Percentiles rank a stretch among this genome's conserved stretches.
Evolutionary conservation across 345 rosid genomes (phyloP).

Genomic region (Linum lewisii): DNA sequence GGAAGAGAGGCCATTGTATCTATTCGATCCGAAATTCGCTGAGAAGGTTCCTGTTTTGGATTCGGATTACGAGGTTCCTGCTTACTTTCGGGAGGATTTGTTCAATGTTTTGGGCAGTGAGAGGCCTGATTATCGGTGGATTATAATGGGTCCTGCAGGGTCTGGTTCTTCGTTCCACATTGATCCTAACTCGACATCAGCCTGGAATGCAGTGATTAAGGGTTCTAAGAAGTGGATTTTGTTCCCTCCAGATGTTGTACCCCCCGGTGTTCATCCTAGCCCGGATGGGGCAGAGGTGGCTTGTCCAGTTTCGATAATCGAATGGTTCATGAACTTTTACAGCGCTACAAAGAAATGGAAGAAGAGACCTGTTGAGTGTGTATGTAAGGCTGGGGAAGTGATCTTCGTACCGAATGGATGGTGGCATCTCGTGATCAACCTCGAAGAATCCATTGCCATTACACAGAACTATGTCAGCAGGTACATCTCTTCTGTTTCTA

Average conservation of each 20-base stretch:
- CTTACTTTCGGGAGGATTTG: slow-evolving; percentile 76
- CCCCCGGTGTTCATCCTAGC: slow-evolving; percentile 96
- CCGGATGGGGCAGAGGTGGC: slow-evolving; percentile 98
- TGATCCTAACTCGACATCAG: slow-evolving; percentile 97
- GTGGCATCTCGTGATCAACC: slow-evolving; percentile 98
- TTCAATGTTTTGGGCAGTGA: slow-evolving; percentile 69
- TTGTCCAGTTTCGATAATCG: slow-evolving; percentile 86
- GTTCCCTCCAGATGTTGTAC: slow-evolving; percentile 89
- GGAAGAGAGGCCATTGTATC: slow-evolving; percentile 92
- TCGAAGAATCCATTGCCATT: slow-evolving; percentile 88
- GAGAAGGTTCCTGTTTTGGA: slow-evolving; percentile 67
- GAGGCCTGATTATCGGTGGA: slow-evolving; percentile 92
- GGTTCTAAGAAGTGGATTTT: slow-evolving; percentile 95
- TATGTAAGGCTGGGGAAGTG: slow-evolving; percentile 92
- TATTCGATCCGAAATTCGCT: slow-evolving; percentile 84
- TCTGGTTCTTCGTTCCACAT: slow-evolving; percentile 97
- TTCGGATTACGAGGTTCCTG: slow-evolving; percentile 65
- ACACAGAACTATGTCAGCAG: slow-evolving; percentile 97
- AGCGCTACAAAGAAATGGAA: slow-evolving; percentile 62
- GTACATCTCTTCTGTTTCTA: slow-evolving; percentile 22
- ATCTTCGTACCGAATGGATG: slow-evolving; percentile 95
- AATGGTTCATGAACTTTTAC: slow-evolving; percentile 99
- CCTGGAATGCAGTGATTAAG: slow-evolving; percentile 88
- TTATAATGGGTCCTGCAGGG: slow-evolving; percentile 87
- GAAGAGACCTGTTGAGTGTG: slow-evolving; percentile 76